A percentile compares a stretch with the other conserved stretches of the same genome.
These are phyloP conservation scores for Microdochium nivale DNA, from an alignment of 2,329 filamentous ascomycete species.

Conservation along the genomic window DNA sequence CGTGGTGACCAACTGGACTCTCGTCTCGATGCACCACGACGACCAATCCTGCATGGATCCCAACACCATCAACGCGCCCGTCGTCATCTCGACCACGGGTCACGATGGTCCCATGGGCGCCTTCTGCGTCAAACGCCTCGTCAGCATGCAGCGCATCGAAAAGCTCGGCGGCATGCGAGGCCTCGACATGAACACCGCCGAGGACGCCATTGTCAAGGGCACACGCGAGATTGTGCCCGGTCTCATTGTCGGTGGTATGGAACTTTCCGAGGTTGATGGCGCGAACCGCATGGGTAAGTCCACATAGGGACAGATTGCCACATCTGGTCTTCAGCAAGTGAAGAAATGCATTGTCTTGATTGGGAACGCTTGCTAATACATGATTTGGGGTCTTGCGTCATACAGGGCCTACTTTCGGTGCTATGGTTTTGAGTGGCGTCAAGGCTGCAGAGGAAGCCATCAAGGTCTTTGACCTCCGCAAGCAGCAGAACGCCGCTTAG, in stretches of 20 bases:
- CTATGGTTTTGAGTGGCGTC: conserved; percentile 80
- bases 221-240: conserved; percentile 84
- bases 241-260: conserved; percentile 91
- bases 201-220: conserved; percentile 89
- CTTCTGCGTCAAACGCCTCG: conserved; percentile 84
- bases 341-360: not conserved
- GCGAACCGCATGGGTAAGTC: conserved; percentile 73
- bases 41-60: conserved; percentile 95
- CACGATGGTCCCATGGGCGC: conserved; percentile 88
- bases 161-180: conserved; percentile 88
- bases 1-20: conserved; percentile 93
- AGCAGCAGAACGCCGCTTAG: conserved; percentile 64
- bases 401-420: conserved; percentile 67
- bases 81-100: conserved; percentile 83
- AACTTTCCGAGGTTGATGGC: conserved; percentile 82
- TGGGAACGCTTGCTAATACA: not conserved
- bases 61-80: conserved; percentile 88
- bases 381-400: not conserved
- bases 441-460: conserved; percentile 87
- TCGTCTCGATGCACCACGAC: conserved; percentile 80
- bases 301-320: not conserved
- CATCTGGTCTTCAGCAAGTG: not conserved
- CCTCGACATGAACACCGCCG: conserved; percentile 83
- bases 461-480: conserved; percentile 66
- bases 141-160: conserved; percentile 77